Evolutionary conservation across 2,329 filamentous ascomycete species (phyloP).

Genomic region (Talaromyces sp.): DNA sequence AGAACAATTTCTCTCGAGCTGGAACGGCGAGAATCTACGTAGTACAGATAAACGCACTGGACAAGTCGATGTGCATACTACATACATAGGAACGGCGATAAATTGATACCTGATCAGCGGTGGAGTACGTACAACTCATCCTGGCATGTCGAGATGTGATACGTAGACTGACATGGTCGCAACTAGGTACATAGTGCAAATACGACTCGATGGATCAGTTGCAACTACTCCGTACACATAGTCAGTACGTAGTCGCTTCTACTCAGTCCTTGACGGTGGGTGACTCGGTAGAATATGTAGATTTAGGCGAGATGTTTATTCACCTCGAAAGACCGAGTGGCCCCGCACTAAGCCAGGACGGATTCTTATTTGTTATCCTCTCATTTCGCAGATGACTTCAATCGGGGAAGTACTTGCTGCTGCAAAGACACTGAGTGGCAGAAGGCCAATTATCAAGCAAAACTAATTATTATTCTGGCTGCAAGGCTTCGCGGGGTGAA

Average conservation of each 20-base stretch:
- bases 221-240: too few relatives aligned
- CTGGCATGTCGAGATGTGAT: background rate
- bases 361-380: background rate
- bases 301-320: background rate
- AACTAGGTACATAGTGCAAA: background rate
- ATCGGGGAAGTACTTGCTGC: background rate
- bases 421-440: background rate
- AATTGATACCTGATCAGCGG: background rate
- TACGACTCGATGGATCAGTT: background rate
- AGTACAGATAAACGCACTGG: background rate
- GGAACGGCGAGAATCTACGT: background rate
- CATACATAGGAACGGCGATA: background rate
- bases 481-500: background rate
- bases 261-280: background rate
- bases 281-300: background rate
- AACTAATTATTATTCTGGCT: background rate
- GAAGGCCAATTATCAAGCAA: background rate
- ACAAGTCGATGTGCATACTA: background rate
- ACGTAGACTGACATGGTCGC: background rate
- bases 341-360: background rate
- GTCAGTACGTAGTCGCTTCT: background rate
- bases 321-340: background rate
- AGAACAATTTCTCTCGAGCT: background rate
- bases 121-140: background rate
- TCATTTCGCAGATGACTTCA: background rate